These are phyloP conservation scores for Talaromyces sp. DNA, from an alignment of 2,329 filamentous ascomycete genomes.

Conservation along the genomic window DNA sequence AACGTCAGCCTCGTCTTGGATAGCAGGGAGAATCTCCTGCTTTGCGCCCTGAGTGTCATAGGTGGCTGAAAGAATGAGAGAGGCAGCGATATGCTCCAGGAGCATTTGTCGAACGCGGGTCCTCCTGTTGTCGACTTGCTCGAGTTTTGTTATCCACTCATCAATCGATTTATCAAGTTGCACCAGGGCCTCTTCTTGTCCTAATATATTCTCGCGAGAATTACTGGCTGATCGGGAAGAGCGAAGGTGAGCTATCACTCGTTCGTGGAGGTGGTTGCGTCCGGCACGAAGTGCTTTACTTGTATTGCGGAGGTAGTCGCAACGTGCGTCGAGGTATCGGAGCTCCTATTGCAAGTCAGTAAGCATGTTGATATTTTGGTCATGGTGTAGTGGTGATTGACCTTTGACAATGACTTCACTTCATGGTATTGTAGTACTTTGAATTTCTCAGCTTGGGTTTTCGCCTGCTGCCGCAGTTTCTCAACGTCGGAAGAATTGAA, in stretches of 20 bases:
- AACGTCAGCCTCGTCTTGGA: conserved; percentile 28
- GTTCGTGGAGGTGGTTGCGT: conserved; percentile 69
- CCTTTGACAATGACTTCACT: conserved; percentile 26
- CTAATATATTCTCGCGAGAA: conserved; percentile 69
- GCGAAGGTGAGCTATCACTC: conserved; percentile 73
- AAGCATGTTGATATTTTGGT: neutral
- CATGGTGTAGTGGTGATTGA: conserved; percentile 16
- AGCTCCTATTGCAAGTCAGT: conserved; percentile 56
- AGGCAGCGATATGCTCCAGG: conserved; percentile 74
- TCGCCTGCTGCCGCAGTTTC: conserved; percentile 25
- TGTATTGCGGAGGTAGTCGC: conserved; percentile 72
- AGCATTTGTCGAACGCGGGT: conserved; percentile 73
- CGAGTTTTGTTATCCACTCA: conserved; percentile 76
- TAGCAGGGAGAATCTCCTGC: conserved; percentile 59
- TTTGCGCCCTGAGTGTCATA: conserved; percentile 23
- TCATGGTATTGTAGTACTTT: conserved; percentile 27
- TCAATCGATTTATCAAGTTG: conserved; percentile 76
- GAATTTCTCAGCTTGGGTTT: conserved; percentile 25
- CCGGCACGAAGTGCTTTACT: conserved; percentile 72
- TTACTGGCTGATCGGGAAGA: conserved; percentile 68
- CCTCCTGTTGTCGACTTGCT: conserved; percentile 72
- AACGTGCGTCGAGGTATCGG: conserved; percentile 69
- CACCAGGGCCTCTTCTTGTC: conserved; percentile 73
- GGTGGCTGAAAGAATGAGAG: conserved; percentile 50
- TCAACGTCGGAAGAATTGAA: conserved; percentile 24